Percentiles rank a stretch among this genome's conserved stretches.
phyloP scores from a whole-genome alignment of 1,139 yeast genomes.

The Suhomyces anneliseae region DNA sequence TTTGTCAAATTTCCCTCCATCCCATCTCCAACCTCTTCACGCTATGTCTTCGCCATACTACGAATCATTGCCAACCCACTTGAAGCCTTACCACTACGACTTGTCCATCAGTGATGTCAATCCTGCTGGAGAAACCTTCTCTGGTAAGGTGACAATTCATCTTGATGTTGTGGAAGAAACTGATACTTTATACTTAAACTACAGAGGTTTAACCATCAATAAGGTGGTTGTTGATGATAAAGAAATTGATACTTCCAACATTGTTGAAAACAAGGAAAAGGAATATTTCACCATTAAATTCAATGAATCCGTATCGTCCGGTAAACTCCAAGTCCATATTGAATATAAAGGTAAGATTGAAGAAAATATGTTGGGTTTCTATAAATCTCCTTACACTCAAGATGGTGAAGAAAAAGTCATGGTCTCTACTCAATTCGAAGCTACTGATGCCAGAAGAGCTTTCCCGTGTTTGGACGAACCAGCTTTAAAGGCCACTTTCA shows the following conservation, averaged over 20 bases:
- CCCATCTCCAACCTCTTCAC: slow-evolving; percentile 4
- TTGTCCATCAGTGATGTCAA: slow-evolving; percentile 40
- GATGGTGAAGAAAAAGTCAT: slow-evolving; percentile 64
- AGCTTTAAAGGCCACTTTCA: slow-evolving; percentile 72
- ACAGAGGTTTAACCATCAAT: slow-evolving; percentile 32
- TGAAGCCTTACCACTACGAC: slow-evolving; percentile 47
- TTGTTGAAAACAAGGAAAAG: slow-evolving; percentile 24
- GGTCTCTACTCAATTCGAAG: slow-evolving; percentile 87
- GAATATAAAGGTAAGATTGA: slow-evolving; percentile 51
- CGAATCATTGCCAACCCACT: slow-evolving; percentile 46
- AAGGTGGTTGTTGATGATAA: slow-evolving; percentile 14
- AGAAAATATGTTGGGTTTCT: slow-evolving; percentile 82
- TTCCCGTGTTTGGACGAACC: slow-evolving; percentile 94
- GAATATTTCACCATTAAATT: slow-evolving; percentile 31
- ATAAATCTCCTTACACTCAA: slow-evolving; percentile 65
- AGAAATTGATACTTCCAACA: slow-evolving; percentile 12
- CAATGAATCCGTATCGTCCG: slow-evolving; percentile 9
- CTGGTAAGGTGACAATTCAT: slow-evolving; percentile 43
- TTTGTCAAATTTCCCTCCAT: not conserved
- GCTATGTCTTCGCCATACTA: slow-evolving; percentile 10
- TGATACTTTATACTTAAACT: slow-evolving; percentile 44
- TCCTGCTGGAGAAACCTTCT: slow-evolving; percentile 31
- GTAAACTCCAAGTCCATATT: slow-evolving; percentile 30
- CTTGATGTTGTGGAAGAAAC: slow-evolving; percentile 33
- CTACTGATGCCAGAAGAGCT: slow-evolving; percentile 87